phyloP scores from a whole-genome alignment of 768 basidiomycete genomes.

The Calocera viscosa region DNA sequence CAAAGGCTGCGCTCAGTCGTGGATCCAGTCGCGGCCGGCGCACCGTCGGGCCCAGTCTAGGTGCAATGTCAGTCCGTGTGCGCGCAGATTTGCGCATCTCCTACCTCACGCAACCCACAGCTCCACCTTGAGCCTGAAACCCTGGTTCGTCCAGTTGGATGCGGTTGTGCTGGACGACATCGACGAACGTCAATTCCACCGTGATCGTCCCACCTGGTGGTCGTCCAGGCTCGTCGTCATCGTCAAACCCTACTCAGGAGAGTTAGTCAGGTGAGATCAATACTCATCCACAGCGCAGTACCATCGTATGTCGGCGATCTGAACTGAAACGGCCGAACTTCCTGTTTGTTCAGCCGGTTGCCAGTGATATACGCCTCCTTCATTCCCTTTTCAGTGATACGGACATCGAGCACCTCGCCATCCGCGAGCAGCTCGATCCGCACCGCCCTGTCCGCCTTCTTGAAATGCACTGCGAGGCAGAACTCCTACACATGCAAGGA shows the following conservation, averaged over 20 bases:
- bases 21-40: not conserved
- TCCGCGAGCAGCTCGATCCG: conserved; percentile 6
- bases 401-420: conserved; percentile 5
- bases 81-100: not conserved
- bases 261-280: not conserved
- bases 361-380: conserved; percentile 1
- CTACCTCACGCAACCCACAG: not conserved
- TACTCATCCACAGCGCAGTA: not conserved
- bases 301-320: not conserved
- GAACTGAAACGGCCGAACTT: not conserved
- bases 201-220: not conserved
- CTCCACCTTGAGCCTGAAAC: not conserved
- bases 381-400: not conserved
- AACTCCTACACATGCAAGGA: not conserved
- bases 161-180: not conserved
- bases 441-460: conserved; percentile 1
- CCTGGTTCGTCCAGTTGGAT: not conserved
- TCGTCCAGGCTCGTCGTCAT: not conserved
- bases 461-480: not conserved
- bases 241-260: not conserved
- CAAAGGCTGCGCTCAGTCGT: not conserved
- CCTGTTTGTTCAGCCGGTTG: not conserved
- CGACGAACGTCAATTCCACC: not conserved
- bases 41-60: not conserved
- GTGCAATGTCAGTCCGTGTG: too few species aligned